phyloP scores from a whole-genome alignment of 805 yeast species.

The Barnettozyma botsteinii region DNA sequence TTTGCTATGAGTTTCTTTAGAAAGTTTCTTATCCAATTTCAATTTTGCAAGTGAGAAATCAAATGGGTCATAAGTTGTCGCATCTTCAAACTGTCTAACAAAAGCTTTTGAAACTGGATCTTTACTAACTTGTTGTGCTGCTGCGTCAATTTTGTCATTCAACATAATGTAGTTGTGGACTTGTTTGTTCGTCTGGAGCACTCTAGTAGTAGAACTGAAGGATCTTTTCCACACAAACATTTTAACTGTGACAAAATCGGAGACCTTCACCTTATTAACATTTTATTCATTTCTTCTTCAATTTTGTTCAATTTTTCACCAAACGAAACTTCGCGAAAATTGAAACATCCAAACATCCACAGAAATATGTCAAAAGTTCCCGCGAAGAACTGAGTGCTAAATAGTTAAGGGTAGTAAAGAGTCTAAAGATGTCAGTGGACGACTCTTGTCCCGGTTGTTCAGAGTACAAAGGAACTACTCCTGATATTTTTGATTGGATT shows the following conservation, averaged over 20 bases:
- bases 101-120: slow-evolving; percentile 20
- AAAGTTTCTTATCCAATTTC: slow-evolving; percentile 40
- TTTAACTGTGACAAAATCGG: too few relatives aligned
- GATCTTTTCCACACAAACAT: too few relatives aligned
- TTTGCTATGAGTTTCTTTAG: slow-evolving; percentile 20
- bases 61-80: slow-evolving; percentile 69
- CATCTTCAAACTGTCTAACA: slow-evolving; percentile 42
- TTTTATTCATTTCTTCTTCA: too few relatives aligned
- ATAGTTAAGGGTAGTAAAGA: not conserved
- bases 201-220: too few relatives aligned
- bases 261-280: too few relatives aligned
- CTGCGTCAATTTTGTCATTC: not conserved
- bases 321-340: too few relatives aligned
- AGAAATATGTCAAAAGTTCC: too few relatives aligned
- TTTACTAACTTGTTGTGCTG: not conserved
- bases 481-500: slow-evolving; percentile 38
- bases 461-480: slow-evolving; percentile 2
- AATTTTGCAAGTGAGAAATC: slow-evolving; percentile 64
- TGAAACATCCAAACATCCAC: too few relatives aligned
- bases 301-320: too few relatives aligned
- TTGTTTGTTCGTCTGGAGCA: too few relatives aligned
- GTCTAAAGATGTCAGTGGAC: not conserved
- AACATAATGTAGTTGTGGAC: too few relatives aligned
- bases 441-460: slow-evolving; percentile 15
- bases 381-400: not conserved